Base-by-base conservation (phyloP, 371 early-diverging fungal species). In the Coemansia sp. region DNA sequence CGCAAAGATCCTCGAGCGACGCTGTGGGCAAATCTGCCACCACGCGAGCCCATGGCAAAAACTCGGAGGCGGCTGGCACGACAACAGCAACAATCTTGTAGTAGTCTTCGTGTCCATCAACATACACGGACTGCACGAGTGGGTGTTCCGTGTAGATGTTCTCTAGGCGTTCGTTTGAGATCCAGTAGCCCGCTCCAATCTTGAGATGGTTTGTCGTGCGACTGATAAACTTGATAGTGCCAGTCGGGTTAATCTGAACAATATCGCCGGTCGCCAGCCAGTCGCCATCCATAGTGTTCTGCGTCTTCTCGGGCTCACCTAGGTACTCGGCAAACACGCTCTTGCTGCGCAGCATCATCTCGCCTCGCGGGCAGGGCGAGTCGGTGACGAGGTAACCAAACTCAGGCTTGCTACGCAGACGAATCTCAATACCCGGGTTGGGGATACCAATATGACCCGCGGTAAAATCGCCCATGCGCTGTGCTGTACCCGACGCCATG, bases 191-290 rank as follows among this genome's bases (percentile, higher is more conserved):
- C 68, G 85, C 88, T 1, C 89, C 83, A 39, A 93, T 81, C 81
- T 97, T 97, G 83, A 98, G 93, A 48, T 95, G 91, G 66, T 94
- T 93, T 81, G 96, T 97, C 70, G 90, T 87, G 32, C 99, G 84
- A 77, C 97, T 98, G 66, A 97, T 87, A 62, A 97, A 88, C 1
- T 75, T 76, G 9, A 94, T 55, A 9, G 75, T 65, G 44, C 89
- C 91, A 32, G 85, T 80, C 14, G 72, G 66, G 75, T 90, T 88
- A 74, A 91, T 82, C 72, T 82, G 69, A 46, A 91, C 99, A 69
- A 99, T 87, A 80, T 99, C 99, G 53, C 99, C 99, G n/a, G 97
- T 94, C 61, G 87, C 87, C 52, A 91, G 77, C 95, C 93, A 94
- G 9, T 89, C 91, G 38, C 90, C 86, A 1, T 59, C 60, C 53